phyloP scores from a whole-genome alignment of 192 early-diverging fungal genomes.

The Kappamyces sp. region DNA sequence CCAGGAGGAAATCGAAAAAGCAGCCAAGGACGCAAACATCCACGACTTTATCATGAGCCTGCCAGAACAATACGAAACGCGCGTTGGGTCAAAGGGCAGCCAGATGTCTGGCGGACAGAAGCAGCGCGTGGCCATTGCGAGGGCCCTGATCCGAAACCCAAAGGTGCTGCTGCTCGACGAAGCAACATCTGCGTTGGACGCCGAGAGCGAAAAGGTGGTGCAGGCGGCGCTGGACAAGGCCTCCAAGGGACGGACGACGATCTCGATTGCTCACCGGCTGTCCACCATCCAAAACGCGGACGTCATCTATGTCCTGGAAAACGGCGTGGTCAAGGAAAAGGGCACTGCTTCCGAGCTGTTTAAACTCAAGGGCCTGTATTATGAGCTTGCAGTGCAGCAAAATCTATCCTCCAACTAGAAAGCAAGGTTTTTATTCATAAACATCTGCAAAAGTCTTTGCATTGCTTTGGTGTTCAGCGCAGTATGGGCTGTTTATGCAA shows the following conservation, averaged over 20 bases:
- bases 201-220: constrained; percentile 55
- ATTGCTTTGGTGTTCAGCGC: no score
- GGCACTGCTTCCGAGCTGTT: constrained; percentile 60
- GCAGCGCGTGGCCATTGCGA: constrained; percentile 85
- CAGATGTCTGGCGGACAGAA: constrained; percentile 78
- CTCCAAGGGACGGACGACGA: constrained; percentile 53
- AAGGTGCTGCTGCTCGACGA: constrained; percentile 74
- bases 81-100: constrained; percentile 43
- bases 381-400: constrained; percentile 45
- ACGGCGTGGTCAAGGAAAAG: constrained; percentile 38
- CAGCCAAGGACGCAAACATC: constrained; percentile 58
- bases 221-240: constrained; percentile 54
- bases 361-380: constrained; percentile 31
- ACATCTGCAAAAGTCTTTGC: no score
- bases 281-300: constrained; percentile 64
- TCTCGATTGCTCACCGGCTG: constrained; percentile 69
- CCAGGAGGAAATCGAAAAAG: constrained; percentile 27
- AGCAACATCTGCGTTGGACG: constrained; percentile 73
- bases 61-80: constrained; percentile 39
- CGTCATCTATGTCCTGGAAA: constrained; percentile 45
- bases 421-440: no score
- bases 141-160: constrained; percentile 42
- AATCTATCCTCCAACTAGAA: constrained; percentile 20
- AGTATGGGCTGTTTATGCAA: no score
- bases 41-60: constrained; percentile 71